These are phyloP conservation scores for Thymus quinquecostatus DNA, from an alignment of 257 asterid genomes.

Conservation along the genomic window DNA sequence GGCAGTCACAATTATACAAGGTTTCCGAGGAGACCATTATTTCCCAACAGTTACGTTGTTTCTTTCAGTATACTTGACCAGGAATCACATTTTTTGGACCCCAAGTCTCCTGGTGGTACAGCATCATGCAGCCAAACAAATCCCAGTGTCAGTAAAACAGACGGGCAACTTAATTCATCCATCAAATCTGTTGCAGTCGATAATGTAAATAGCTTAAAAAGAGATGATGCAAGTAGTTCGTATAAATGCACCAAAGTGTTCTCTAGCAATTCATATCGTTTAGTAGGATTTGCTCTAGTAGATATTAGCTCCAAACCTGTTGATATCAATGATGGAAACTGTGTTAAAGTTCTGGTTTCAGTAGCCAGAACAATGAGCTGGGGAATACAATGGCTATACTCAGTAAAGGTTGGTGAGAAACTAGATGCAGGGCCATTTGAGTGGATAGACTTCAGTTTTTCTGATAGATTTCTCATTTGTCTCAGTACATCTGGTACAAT, in stretches of 20 bases:
- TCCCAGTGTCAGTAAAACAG: conserved; percentile 29
- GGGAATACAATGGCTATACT: conserved; percentile 88
- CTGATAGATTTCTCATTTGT: conserved; percentile 70
- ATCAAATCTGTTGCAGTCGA: conserved; percentile 31
- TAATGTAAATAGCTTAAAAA: conserved; percentile 37
- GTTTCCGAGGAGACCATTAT: conserved; percentile 57
- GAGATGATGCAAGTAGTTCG: conserved; percentile 38
- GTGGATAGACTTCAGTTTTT: conserved; percentile 83
- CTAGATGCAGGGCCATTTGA: conserved; percentile 50
- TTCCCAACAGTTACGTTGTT: conserved; percentile 55
- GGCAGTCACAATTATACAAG: conserved; percentile 56
- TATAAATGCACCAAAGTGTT: conserved; percentile 75
- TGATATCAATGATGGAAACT: conserved; percentile 42
- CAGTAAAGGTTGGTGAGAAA: conserved; percentile 60
- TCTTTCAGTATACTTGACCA: conserved; percentile 73
- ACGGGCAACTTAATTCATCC: conserved; percentile 32
- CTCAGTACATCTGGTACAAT: conserved; percentile 74
- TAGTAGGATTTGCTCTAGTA: conserved; percentile 75
- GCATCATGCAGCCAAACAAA: conserved; percentile 41
- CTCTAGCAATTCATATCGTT: conserved; percentile 64
- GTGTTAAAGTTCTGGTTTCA: conserved; percentile 46
- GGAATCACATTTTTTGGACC: conserved; percentile 57
- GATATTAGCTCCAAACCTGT: conserved; percentile 37
- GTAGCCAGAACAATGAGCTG: conserved; percentile 66
- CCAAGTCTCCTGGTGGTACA: conserved; percentile 48